Evolutionary conservation across 768 basidiomycete species (phyloP).

Genomic region (Hygrocybe coccinea): DNA sequence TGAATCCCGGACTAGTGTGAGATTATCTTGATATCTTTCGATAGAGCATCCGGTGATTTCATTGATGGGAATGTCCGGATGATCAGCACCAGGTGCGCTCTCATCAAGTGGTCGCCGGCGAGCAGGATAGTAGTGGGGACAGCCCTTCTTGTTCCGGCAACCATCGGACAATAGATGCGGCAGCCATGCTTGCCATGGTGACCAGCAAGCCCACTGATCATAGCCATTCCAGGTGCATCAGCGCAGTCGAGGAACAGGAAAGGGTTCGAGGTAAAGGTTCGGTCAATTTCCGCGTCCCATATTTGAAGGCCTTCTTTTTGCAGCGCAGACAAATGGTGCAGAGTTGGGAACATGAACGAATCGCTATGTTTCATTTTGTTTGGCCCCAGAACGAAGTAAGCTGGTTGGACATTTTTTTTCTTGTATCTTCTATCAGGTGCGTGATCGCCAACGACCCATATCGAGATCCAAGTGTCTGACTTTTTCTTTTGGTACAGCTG

Average conservation of each 20-base stretch:
- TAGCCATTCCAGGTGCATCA: constrained; percentile 31
- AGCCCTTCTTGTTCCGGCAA: constrained; percentile 24
- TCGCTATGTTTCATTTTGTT: constrained; percentile 33
- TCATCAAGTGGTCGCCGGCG: too few relatives aligned
- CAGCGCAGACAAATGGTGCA: constrained; percentile 30
- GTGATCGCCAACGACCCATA: constrained; percentile 36
- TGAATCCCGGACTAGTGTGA: too few relatives aligned
- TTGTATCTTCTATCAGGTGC: constrained; percentile 29
- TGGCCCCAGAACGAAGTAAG: constrained; percentile 31
- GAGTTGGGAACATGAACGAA: constrained; percentile 31
- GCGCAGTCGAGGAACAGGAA: constrained; percentile 24
- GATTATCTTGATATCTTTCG: too few relatives aligned
- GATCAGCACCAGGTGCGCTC: too few relatives aligned
- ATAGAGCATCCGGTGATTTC: too few relatives aligned
- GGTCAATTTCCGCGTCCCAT: constrained; percentile 14
- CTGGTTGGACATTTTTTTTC: constrained; percentile 29
- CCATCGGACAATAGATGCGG: constrained; percentile 25
- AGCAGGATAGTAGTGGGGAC: too few relatives aligned
- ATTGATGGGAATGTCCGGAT: too few relatives aligned
- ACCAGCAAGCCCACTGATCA: constrained; percentile 27
- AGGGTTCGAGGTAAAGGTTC: constrained; percentile 11
- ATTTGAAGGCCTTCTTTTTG: constrained; percentile 21
- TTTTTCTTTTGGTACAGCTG: constrained; percentile 37
- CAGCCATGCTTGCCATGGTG: constrained; percentile 36
- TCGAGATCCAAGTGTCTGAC: constrained; percentile 32